These are phyloP conservation scores for Neoarthrinium moseri DNA, from an alignment of 2,329 filamentous ascomycete genomes.

Conservation along the genomic window DNA sequence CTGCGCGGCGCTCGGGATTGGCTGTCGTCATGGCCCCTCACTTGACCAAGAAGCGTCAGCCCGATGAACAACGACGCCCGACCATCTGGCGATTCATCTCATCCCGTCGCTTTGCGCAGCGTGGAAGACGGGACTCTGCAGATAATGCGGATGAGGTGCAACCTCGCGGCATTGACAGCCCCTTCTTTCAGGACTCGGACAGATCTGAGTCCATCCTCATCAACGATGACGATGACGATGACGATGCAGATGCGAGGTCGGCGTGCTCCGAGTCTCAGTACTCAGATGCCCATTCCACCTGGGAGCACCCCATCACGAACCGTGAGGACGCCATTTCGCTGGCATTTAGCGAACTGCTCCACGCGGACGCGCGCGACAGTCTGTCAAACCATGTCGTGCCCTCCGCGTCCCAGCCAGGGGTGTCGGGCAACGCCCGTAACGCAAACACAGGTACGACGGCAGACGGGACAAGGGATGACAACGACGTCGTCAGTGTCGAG, in stretches of 20 bases:
- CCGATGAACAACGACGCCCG: constrained; percentile 1
- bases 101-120: not conserved
- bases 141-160: constrained; percentile 4
- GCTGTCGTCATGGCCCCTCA: constrained; percentile 8
- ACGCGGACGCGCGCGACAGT: not conserved
- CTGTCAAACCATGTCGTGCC: not conserved
- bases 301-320: constrained; percentile 1
- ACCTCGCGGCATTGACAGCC: not conserved
- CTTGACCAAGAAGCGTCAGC: constrained; percentile 4
- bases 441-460: not conserved
- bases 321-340: constrained; percentile 8
- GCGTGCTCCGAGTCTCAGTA: constrained; percentile 1
- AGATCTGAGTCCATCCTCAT: constrained; percentile 3
- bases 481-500: constrained; percentile 2
- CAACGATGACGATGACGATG: not conserved
- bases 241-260: not conserved
- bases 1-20: not conserved
- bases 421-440: not conserved
- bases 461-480: not conserved
- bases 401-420: not conserved
- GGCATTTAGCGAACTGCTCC: constrained; percentile 7
- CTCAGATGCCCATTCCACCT: constrained; percentile 4
- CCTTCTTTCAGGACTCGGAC: not conserved
- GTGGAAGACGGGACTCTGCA: constrained; percentile 4
- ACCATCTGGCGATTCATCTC: constrained; percentile 8